Evolutionary conservation across 1,284 basidiomycete genomes (phyloP).

Genomic region (Volvariella volvacea): DNA sequence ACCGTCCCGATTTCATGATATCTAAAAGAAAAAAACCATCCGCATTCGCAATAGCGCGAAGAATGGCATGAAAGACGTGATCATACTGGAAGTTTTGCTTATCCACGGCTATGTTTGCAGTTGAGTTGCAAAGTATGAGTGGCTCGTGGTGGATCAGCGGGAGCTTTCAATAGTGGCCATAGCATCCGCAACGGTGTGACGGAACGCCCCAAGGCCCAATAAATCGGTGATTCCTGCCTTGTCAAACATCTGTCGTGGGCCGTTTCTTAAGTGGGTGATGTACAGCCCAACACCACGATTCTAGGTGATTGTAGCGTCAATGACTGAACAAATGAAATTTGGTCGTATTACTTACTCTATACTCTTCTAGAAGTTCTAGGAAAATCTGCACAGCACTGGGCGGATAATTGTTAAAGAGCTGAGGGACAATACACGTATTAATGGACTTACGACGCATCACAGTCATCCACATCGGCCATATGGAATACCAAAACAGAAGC

Average conservation of each 20-base stretch:
- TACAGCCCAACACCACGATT: slow-evolving; percentile 68
- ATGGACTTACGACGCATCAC: slow-evolving; percentile 74
- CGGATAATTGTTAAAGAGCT: slow-evolving; percentile 8
- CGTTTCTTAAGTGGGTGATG: slow-evolving; percentile 69
- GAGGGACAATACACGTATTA: not conserved
- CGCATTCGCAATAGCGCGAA: no score
- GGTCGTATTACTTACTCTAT: slow-evolving; percentile 62
- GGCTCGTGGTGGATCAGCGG: not conserved
- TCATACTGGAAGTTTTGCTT: no score
- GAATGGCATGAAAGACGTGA: no score
- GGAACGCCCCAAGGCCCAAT: slow-evolving; percentile 66
- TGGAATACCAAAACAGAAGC: slow-evolving; percentile 83
- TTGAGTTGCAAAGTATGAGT: no score
- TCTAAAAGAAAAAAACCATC: no score
- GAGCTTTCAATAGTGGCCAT: slow-evolving; percentile 38
- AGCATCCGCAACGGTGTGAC: slow-evolving; percentile 63
- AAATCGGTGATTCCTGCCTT: slow-evolving; percentile 61
- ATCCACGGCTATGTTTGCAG: no score
- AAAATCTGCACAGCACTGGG: slow-evolving; percentile 80
- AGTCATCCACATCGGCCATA: slow-evolving; percentile 78
- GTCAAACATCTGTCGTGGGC: slow-evolving; percentile 53
- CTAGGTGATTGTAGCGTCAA: slow-evolving; percentile 24
- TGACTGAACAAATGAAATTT: no score
- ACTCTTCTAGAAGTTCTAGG: slow-evolving; percentile 73
- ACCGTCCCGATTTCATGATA: no score